Evolutionary conservation across 768 basidiomycete genomes (phyloP).

Genomic region (Austroboletus eburneus): DNA sequence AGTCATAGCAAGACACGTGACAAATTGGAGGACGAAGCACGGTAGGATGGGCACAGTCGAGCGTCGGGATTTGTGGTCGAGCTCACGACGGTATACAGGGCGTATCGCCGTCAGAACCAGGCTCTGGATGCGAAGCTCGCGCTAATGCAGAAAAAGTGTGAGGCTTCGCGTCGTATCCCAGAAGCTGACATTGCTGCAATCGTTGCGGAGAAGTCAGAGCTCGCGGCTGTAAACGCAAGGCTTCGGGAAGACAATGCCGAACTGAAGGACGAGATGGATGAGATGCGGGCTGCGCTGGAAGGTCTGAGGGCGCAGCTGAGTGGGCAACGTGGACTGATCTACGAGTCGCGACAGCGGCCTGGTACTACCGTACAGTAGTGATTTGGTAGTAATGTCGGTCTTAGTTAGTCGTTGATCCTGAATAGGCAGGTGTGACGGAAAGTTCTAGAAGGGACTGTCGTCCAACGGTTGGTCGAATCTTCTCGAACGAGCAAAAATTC

Average conservation of each 20-base stretch:
- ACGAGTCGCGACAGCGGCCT: conserved; percentile 46
- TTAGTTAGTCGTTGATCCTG: conserved; percentile 3
- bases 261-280: conserved; percentile 54
- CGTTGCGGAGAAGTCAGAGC: conserved; percentile 41
- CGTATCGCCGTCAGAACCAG: conserved; percentile 57
- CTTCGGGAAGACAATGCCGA: conserved; percentile 57
- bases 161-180: conserved; percentile 32
- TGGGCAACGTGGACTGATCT: conserved; percentile 41
- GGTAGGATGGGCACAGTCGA: conserved; percentile 38
- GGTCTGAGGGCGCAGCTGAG: conserved; percentile 54
- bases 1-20: conserved; percentile 51
- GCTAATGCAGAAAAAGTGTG: conserved; percentile 41
- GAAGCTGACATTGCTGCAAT: conserved; percentile 44
- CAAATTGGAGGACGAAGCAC: conserved; percentile 53
- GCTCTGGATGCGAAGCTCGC: conserved; percentile 54
- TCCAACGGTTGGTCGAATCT: conserved; percentile 35
- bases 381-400: background rate
- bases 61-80: background rate
- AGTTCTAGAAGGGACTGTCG: conserved; percentile 28
- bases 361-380: conserved; percentile 3
- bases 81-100: conserved; percentile 32
- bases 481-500: conserved; percentile 36
- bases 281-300: conserved; percentile 69
- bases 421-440: conserved; percentile 34
- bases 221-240: conserved; percentile 47